Base-by-base conservation (phyloP, 345 rosid species). In the Syzygium oleosum region DNA sequence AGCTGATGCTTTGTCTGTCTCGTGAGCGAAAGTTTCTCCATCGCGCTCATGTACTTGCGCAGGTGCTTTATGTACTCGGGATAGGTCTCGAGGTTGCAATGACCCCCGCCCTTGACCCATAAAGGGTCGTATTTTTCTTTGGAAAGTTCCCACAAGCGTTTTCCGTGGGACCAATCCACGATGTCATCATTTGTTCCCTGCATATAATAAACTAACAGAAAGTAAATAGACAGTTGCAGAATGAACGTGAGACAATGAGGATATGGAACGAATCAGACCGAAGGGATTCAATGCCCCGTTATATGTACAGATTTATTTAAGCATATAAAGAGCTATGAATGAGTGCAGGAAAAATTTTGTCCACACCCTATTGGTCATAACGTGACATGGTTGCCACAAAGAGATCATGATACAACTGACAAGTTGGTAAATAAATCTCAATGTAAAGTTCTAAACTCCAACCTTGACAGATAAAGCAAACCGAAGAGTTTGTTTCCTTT, bases 61-160 rank as follows among this genome's bases (percentile, higher is more conserved):
- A 98, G 88, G 90, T 98, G 99, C 88, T 93, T 95, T 55, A 98
- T 98, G 92, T 95, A 98, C 88, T 96, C 99, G 0, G 99, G 99
- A 56, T 93, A 96, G 11, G 97, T 96, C 93, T 98, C 99, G 4
- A 98, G 96, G 93, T 96, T 96, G 93, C 99, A 96, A 87, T 98
- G 99, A 41, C 99, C 98, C 12, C 99, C 99, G n/a, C 99, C 98
- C 88, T 96, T 96, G 80, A 98, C 95, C 99, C 99, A 96, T 86
- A 98, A 90, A 4, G 99, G 99, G 21, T 96, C 99, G 51, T 95
- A 96, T 87, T 96, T 96, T 87, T 98, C 98, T 89, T 94, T 98
- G 0, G 99, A 88, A 34, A 98, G 94, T 86, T 98, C 99, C 99
- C 99, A 98, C 53, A 98, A 90, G 34, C 98, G 91, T 89, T 95